Evolutionary conservation across 2,329 filamentous ascomycete species (phyloP), one percentile per base, ranked within the genome.

Genomic region (Cladosporium sp.): DNA sequence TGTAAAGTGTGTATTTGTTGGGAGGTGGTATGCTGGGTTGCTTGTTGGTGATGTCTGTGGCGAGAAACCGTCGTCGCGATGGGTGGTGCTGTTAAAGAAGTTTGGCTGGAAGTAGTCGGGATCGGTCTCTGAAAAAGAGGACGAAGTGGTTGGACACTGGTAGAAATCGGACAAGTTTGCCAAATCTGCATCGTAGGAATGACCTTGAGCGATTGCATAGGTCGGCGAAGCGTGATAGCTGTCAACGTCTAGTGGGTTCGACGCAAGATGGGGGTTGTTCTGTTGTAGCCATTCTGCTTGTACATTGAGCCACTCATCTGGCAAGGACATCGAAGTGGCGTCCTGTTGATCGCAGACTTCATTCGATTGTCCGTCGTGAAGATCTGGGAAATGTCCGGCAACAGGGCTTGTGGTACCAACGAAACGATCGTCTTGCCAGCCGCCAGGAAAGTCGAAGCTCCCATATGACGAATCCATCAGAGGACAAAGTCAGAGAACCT

Each of bases 381-480:
- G 15, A 40, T 15, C 28, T n/a, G 32, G 40, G 13, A 37, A 55
- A 2, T n/a, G 17, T 9, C 56, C 52, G 32, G 19, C 49, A 28
- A 25, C 25, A 8, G 44, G 48, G 48, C 22, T 47, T 13, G 37
- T 25, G 15, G 37, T 17, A 9, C 25, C 19, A 19, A 34, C 28
- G 15, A 37, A 19, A 19, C 15, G 28, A 10, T 55, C 40, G 2
- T 47, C 40, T 19, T 55, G 32, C 52, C 52, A 55, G 8, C 19
- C 52, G 52, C 40, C 40, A n/a, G 56, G 54, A 15, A 37, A 42
- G 3, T 51, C 39, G 40, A 49, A 51, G 37, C 28, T 59, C 36
- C 44, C 57, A 47, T 59, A 56, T 51, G 57, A 32, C 45, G 51
- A 45, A 52, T 59, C 51, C 57, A 59, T 59, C 19, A 13, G 40